Evolutionary conservation across 306 rosid species (phyloP), one percentile per base, ranked within the genome.

Genomic region (Acacia confusa): DNA sequence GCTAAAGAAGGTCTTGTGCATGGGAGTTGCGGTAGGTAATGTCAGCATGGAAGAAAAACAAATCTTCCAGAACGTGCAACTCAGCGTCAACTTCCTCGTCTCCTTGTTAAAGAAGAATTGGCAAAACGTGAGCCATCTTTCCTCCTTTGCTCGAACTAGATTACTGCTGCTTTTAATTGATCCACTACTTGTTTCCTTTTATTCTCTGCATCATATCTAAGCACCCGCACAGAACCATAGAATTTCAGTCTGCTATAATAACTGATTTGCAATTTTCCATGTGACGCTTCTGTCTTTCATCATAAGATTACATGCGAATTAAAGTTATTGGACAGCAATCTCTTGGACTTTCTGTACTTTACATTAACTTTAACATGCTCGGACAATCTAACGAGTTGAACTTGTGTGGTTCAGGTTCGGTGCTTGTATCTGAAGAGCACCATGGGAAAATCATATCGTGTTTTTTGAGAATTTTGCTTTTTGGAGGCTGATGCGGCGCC

Each of bases 21-120:
- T 94, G 97, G 98, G 97, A 69, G 96, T 94, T 38, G 98, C 94
- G 11, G 97, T 92, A 2, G 98, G 98, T 2, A 94, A 94, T 72
- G 84, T 88, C 15, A 85, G 92, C 16, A 94, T 92, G 98, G 98
- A 94, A 72, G 97, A 94, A 88, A 94, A 94, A 47, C 98, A 92
- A 77, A 85, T 92, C 84, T 94, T 94, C 78, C 98, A 94, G 69
- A 94, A 94, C 19, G 95, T 92, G 16, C 98, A 94, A 83, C 43
- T 94, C 79, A 88, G 94, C 27, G 97, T 94, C 22, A 94, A 94
- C 82, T 91, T 94, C 83, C 94, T 94, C 4, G 98, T 94, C 50
- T 94, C 97, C 4, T 76, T 94, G 43, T 60, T 92, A 92, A 94
- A 94, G 41, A 94, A 94, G 84, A 92, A 94, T 44, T 94, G 97